Base-by-base conservation (phyloP, 495 filamentous ascomycete species). In the Penicillium coprophilum region DNA sequence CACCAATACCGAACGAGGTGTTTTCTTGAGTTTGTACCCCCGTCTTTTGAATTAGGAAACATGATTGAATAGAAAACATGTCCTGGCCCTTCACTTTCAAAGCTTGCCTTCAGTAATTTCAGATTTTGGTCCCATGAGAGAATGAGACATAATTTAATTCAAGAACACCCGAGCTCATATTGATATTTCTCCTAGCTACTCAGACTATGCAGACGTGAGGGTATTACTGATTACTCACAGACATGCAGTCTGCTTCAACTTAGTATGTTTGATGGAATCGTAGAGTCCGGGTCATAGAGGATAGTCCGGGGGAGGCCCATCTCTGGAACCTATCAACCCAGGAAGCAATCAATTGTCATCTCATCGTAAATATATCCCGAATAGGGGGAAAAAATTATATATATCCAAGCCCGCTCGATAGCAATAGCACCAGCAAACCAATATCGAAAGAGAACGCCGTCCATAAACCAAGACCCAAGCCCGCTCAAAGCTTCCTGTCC, bases 401-500 rank as follows among this genome's bases (percentile, higher is more conserved):
- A 54, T 5, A 54, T 27, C 15, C 28, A 17, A 34, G 13, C 51
- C 13, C 23, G 27, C 51, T 44, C 19, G 6, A 46, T 11, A 13
- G 15, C n/a, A 13, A 24, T 2, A 24, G 30, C 27, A 32, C 2
- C 13, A 45, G 17, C 12, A 52, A 36, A 48, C 23, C 34, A 38
- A 15, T 15, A 48, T 11, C 2, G 17, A 55, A 32, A 30, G 10
- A 32, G 17, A 50, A 24, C 15, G 5, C 30, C 10, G 12, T 4
- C 9, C 13, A 52, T 38, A 8, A 47, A 28, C 11, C 41, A 46
- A 12, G 6, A 56, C n/a, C 31, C 21, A n/a, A 43, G 15, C 12
- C 17, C 32, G 28, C 12, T 48, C 38, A 60, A 20, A 67, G 31
- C 51, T 58, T 60, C 53, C 57, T 62, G 15, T 56, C 49, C 1